Percentiles rank a stretch among this genome's conserved stretches.
Evolutionary conservation across 306 rosid genomes (phyloP).

Genomic region (Myrica gale): DNA sequence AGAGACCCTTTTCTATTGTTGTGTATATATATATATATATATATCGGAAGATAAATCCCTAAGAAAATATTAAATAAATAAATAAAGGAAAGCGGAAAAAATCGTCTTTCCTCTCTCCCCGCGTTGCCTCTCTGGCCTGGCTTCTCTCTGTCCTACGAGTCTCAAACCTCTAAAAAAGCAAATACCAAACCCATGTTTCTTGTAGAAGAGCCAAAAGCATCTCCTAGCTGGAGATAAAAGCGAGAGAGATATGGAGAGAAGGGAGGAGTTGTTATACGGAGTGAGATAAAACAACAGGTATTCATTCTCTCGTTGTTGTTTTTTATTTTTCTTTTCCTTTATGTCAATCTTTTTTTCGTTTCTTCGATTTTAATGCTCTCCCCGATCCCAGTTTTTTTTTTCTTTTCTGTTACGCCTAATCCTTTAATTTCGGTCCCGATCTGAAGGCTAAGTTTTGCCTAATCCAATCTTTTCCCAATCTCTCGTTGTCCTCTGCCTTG

Average conservation of each 20-base stretch:
- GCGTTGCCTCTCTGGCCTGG: constrained; percentile 4
- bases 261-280: background rate
- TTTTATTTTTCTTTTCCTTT: background rate
- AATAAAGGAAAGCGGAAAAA: background rate
- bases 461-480: background rate
- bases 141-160: background rate
- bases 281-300: background rate
- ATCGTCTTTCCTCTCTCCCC: background rate
- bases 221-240: background rate
- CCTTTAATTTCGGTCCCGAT: constrained; percentile 32
- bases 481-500: constrained; percentile 16
- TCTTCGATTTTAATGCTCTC: background rate
- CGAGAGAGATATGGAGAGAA: background rate
- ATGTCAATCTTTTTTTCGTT: background rate
- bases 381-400: background rate
- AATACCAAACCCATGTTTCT: background rate
- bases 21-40: too few species aligned
- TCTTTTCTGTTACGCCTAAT: background rate
- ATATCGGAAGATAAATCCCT: too few species aligned
- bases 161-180: background rate
- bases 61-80: background rate
- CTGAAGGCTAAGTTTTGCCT: constrained; percentile 30
- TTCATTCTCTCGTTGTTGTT: background rate
- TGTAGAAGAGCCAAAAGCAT: background rate
- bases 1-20: too few species aligned